Base-by-base conservation (phyloP, 1,284 basidiomycete genomes). In the Anthracocystis walkeri region DNA sequence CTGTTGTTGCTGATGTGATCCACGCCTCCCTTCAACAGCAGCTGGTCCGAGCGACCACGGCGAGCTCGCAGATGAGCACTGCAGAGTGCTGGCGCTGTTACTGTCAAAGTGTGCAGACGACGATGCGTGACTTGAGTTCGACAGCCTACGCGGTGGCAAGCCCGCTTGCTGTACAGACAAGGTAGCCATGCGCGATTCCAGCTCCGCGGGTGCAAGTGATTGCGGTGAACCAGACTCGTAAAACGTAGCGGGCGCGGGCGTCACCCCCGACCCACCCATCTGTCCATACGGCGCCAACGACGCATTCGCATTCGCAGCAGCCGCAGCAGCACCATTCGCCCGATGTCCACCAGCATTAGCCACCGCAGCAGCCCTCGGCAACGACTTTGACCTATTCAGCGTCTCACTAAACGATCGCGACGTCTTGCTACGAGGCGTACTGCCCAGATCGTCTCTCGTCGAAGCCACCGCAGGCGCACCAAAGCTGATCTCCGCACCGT, bases 401-500 rank as follows among this genome's bases (percentile, higher is more conserved):
- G 78, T 73, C 44, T 81, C 80, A 5, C 69, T 75, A 27, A 78
- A 75, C 11, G 76, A 78, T 7, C 76, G 58, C 20, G 76, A 76
- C 27, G 78, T 67, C 51, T 77, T 77, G 52, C 65, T 46, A 3
- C 74, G 48, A 35, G 73, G 68, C 7, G 66, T 66, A 29, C 56
- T 67, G 18, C 63, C 70, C 35, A 66, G 16, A 33, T 73, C 66
- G 51, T 73, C 70, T n/a, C 66, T 57, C n/a, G 65, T 73, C 21
- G 58, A 57, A 10, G 54, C 56, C 21, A 61, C 51, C 3, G 69
- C 16, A 16, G 64, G 62, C 1, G 63, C 62, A 23, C 79, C 78
- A 51, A 80, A 81, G 53, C 71, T 73, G 65, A 81, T 81, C 59
- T 79, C 79, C 21, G 78, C 74, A 16, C 79, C 78, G 48, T 74